Evolutionary conservation across 306 rosid species (phyloP).

Genomic region (Gastrolobium bilobum): DNA sequence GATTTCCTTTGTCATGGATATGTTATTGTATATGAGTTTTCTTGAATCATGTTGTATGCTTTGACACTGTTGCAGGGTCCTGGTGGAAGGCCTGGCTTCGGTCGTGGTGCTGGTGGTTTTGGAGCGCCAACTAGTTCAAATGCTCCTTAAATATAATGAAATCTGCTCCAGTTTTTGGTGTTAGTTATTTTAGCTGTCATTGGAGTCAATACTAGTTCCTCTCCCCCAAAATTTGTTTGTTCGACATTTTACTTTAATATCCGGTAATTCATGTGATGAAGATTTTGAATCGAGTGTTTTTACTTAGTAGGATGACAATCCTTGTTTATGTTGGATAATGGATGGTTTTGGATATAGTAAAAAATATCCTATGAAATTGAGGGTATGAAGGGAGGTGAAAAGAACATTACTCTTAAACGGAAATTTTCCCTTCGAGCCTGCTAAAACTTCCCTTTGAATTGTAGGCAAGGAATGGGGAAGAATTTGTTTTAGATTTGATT

Average conservation of each 20-base stretch:
- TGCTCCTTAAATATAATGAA: conserved; percentile 25
- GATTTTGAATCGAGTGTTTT: conserved; percentile 47
- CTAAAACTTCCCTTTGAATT: too few relatives aligned
- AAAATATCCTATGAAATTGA: neutral
- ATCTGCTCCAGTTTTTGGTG: conserved; percentile 10
- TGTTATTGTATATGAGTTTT: neutral
- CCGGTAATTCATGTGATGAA: conserved; percentile 36
- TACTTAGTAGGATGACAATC: neutral
- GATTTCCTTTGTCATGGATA: neutral
- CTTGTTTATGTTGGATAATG: neutral
- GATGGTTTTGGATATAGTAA: neutral
- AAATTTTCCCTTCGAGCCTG: too few relatives aligned
- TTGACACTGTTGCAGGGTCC: conserved; percentile 61
- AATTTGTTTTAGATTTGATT: too few relatives aligned
- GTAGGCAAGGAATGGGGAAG: too few relatives aligned
- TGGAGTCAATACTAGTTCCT: conserved; percentile 39
- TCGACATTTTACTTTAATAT: conserved; percentile 37
- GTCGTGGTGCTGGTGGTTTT: conserved; percentile 76
- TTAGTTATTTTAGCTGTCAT: conserved; percentile 34
- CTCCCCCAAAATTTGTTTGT: conserved; percentile 22
- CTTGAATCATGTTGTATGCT: neutral
- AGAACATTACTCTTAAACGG: too few relatives aligned
- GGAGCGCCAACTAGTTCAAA: conserved; percentile 64
- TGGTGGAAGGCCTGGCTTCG: conserved; percentile 83
- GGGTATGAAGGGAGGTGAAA: neutral